phyloP scores from a whole-genome alignment of 2,329 filamentous ascomycete species.

The Emmonsia crescens region DNA sequence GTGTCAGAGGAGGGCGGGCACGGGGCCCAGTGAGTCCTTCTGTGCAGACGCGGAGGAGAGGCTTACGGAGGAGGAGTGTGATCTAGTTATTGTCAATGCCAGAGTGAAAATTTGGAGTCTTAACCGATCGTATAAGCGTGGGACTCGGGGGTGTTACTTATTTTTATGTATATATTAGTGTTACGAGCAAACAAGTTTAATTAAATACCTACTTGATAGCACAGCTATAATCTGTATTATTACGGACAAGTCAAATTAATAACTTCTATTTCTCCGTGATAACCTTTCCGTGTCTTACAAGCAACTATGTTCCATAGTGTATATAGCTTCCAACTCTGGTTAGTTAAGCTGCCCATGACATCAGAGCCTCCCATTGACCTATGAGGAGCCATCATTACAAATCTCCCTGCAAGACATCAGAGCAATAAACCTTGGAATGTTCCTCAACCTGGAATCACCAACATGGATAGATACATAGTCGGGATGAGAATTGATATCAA shows the following conservation, averaged over 20 bases:
- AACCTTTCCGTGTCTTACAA: too few species aligned
- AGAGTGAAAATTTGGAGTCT: background rate
- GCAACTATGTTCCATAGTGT: too few species aligned
- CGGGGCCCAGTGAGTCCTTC: background rate
- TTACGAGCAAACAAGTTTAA: background rate
- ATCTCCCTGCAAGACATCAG: background rate
- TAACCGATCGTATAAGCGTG: too few species aligned
- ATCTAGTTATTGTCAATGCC: background rate
- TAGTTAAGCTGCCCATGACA: background rate
- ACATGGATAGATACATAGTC: background rate
- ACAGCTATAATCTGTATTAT: too few species aligned
- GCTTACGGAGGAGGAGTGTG: background rate
- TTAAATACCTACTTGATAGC: background rate
- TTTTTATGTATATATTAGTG: background rate
- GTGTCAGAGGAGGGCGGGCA: slow-evolving; percentile 9
- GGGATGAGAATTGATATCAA: background rate
- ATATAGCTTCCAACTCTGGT: too few species aligned
- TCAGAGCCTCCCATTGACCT: background rate
- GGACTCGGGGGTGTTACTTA: background rate
- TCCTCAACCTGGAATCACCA: background rate
- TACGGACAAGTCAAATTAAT: too few species aligned
- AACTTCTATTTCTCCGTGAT: too few species aligned
- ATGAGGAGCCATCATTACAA: background rate
- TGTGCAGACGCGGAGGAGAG: background rate
- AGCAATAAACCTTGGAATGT: background rate